These are phyloP conservation scores for Apophysomyces elegans DNA, from an alignment of 371 early-diverging fungal genomes.

Conservation along the genomic window DNA sequence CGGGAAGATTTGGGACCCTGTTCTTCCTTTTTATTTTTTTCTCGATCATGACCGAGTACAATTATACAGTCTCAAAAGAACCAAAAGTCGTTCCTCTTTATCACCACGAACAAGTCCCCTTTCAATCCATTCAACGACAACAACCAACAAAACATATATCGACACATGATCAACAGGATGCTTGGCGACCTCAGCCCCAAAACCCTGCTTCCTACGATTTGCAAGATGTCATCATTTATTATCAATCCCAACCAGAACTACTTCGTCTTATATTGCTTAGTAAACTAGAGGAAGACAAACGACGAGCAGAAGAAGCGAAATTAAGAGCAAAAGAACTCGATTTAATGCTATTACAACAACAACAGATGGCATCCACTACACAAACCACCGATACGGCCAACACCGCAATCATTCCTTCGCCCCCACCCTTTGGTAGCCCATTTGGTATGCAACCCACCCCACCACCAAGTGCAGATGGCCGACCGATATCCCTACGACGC, in stretches of 20 bases:
- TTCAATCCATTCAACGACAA: constrained; percentile 27
- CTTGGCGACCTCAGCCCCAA: constrained; percentile 5
- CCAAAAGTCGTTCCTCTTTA: constrained; percentile 20
- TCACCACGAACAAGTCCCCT: constrained; percentile 25
- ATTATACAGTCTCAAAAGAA: constrained; percentile 16
- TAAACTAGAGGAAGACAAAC: constrained; percentile 60
- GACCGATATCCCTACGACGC: constrained; percentile 26
- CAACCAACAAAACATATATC: constrained; percentile 14
- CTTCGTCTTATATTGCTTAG: constrained; percentile 53
- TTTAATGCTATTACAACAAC: constrained; percentile 32
- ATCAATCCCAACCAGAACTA: constrained; percentile 54
- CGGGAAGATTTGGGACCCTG: constrained; percentile 18
- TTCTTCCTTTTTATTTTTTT: constrained; percentile 12
- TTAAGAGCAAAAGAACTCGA: constrained; percentile 49
- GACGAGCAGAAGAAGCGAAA: constrained; percentile 47
- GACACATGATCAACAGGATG: constrained; percentile 20
- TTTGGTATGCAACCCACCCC: constrained; percentile 30
- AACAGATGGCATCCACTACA: constrained; percentile 12
- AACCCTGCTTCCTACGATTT: constrained; percentile 37
- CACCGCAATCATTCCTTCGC: background rate
- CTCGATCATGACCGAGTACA: constrained; percentile 22
- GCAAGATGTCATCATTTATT: constrained; percentile 54
- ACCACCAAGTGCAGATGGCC: constrained; percentile 27
- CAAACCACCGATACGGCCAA: background rate
- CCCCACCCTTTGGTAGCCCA: constrained; percentile 11